Percentiles rank a stretch among this genome's conserved stretches.
Conservation (phyloP, 2,329 filamentous ascomycete species). For the Trichoderma sp. region DNA sequence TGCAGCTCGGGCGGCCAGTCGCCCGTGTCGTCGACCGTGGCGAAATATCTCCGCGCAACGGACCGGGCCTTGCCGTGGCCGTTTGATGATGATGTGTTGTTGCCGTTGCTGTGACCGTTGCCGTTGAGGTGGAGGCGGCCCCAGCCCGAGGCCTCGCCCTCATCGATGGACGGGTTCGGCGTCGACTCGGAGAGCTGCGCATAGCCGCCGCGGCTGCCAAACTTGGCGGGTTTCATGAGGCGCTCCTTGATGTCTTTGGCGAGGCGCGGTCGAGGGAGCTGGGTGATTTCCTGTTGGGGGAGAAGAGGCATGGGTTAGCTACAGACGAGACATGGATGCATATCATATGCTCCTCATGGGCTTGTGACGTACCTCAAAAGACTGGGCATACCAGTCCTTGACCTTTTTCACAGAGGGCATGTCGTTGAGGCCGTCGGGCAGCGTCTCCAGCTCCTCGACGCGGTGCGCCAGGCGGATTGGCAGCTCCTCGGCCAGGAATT, state of each 20-base stretch:
- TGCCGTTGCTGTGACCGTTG: conserved; percentile 33
- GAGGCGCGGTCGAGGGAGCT: conserved; percentile 73
- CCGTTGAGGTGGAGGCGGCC: conserved; percentile 45
- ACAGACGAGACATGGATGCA: no score
- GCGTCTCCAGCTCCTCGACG: conserved; percentile 86
- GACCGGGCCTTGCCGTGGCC: conserved; percentile 45
- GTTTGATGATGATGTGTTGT: neutral
- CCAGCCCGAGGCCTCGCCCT: conserved; percentile 73
- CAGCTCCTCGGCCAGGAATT: conserved; percentile 97
- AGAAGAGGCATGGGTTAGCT: no score
- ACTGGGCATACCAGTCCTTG: conserved; percentile 98
- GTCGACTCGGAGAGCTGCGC: conserved; percentile 80
- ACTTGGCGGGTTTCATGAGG: conserved; percentile 66
- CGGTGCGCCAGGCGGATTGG: conserved; percentile 95
- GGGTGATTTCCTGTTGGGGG: conserved; percentile 83
- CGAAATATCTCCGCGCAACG: conserved; percentile 69
- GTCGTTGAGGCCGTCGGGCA: conserved; percentile 94
- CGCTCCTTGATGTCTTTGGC: conserved; percentile 73
- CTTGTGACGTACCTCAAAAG: conserved; percentile 77
- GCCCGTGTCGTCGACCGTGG: conserved; percentile 79
- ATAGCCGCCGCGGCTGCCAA: conserved; percentile 55
- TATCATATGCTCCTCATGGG: no score
- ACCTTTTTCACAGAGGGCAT: conserved; percentile 97
- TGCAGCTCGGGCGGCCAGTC: conserved; percentile 94
- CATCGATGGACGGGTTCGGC: conserved; percentile 82